Percentiles rank a stretch among this genome's conserved stretches.
phyloP scores from a whole-genome alignment of 345 rosid species.

The Camelina sativa region DNA sequence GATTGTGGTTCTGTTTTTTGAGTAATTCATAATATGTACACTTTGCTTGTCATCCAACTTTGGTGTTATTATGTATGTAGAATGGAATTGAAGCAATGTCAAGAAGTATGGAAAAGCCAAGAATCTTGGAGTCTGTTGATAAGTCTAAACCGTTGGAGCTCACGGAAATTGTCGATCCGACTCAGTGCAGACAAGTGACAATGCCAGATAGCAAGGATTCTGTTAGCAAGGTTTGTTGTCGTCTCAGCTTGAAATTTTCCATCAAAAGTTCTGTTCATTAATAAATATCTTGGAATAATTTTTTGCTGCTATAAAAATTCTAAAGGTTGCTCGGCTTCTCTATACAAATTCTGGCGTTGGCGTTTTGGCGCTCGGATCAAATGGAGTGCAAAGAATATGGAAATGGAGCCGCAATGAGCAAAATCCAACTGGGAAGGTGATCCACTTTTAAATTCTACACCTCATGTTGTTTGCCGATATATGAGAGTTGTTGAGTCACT shows the following conservation, averaged over 20 bases:
- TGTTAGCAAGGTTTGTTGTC: constrained; percentile 74
- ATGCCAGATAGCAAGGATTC: constrained; percentile 76
- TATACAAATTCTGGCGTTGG: constrained; percentile 62
- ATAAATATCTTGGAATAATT: constrained; percentile 14
- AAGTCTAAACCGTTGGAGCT: constrained; percentile 83
- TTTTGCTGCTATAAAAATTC: constrained; percentile 18
- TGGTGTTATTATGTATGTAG: constrained; percentile 46
- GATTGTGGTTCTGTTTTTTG: constrained; percentile 19
- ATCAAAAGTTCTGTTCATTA: constrained; percentile 17
- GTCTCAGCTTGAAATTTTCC: constrained; percentile 10
- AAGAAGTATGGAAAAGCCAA: constrained; percentile 82
- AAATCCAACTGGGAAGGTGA: constrained; percentile 60
- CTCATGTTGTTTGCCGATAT: neutral
- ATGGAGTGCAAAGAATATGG: constrained; percentile 63
- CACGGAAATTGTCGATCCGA: constrained; percentile 70
- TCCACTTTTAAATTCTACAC: neutral
- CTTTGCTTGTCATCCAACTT: constrained; percentile 11
- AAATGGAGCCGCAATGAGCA: constrained; percentile 62
- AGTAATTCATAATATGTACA: neutral
- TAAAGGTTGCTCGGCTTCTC: constrained; percentile 60
- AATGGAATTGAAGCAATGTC: constrained; percentile 84
- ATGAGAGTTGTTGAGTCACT: neutral
- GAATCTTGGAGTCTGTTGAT: constrained; percentile 62
- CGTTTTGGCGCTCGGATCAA: constrained; percentile 53
- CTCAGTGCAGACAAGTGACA: constrained; percentile 70